Conservation (phyloP, 768 basidiomycete species). For the Boletus sp. region DNA sequence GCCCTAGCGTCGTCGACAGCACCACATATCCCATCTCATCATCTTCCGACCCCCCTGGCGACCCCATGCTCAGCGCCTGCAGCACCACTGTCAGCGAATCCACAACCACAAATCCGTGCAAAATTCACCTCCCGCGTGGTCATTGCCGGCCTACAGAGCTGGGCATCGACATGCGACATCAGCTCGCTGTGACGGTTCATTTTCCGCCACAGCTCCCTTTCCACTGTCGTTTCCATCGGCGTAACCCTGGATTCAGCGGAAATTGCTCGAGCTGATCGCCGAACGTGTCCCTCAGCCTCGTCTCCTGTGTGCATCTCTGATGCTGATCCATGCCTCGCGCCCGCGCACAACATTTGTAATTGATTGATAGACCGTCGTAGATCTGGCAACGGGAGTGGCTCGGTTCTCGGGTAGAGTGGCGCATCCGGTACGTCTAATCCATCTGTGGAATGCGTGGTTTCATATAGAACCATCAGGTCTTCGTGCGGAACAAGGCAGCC, state of each 20-base stretch:
- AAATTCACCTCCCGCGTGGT: slow-evolving; percentile 42
- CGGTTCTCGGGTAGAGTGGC: slow-evolving; percentile 34
- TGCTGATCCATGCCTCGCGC: slow-evolving; percentile 32
- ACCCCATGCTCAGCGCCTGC: slow-evolving; percentile 19
- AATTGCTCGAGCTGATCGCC: slow-evolving; percentile 33
- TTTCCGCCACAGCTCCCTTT: slow-evolving; percentile 25
- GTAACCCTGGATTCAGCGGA: slow-evolving; percentile 30
- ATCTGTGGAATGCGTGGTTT: slow-evolving; percentile 28
- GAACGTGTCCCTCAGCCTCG: slow-evolving; percentile 30
- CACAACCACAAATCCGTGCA: not conserved
- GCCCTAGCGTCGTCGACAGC: slow-evolving; percentile 32
- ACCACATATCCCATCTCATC: slow-evolving; percentile 56
- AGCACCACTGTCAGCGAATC: slow-evolving; percentile 8
- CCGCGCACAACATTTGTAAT: slow-evolving; percentile 54
- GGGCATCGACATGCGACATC: slow-evolving; percentile 56
- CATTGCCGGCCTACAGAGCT: slow-evolving; percentile 38
- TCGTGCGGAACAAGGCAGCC: slow-evolving; percentile 46
- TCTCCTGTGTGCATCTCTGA: slow-evolving; percentile 27
- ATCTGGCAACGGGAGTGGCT: slow-evolving; percentile 44
- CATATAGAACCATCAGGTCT: slow-evolving; percentile 46
- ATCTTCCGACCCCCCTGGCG: slow-evolving; percentile 39
- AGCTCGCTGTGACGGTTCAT: slow-evolving; percentile 39
- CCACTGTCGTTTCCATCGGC: slow-evolving; percentile 13
- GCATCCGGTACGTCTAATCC: slow-evolving; percentile 34
- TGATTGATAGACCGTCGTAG: slow-evolving; percentile 62